Evolutionary conservation across 2,329 filamentous ascomycete species (phyloP), one percentile per base, ranked within the genome.

Genomic region (Stagonosporopsis cucurbitacearum): DNA sequence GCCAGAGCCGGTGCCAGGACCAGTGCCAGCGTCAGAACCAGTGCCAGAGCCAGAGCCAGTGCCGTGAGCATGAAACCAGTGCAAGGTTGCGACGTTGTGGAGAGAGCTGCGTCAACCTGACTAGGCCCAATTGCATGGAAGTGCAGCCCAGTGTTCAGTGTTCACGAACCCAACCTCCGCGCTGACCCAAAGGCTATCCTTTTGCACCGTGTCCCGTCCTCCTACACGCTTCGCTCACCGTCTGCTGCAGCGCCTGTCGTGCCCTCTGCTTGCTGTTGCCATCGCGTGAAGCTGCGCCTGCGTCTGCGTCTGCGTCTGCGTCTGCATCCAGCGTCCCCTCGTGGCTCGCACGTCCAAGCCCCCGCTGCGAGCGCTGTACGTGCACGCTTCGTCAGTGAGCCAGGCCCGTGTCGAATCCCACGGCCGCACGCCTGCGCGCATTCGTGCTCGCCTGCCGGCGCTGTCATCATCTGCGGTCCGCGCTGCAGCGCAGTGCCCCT

Each of bases 281-380:
- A 43, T 26, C 30, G 54, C 50, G 57, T 54, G 51, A 55, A 57
- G 58, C 57, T 60, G 48, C 58, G 54, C 51, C 22, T 15, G 50
- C 39, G 20, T 44, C 22, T 19, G 50, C 39, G 20, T 41, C 45
- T n/a, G n/a, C 58, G 54, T 53, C 22, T 15, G 50, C 39, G 20
- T 44, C 22, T 19, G 50, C 39, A 25, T 41, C 45, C 45, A 54
- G 55, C 46, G 51, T 44, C 41, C 54, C 54, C 59, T 60, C 55
- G 58, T 54, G 48, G 54, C 43, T 48, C 54, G 49, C 58, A 58
- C 53, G 53, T 54, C 57, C 50, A 57, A 61, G 50, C 54, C 61
- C 53, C 57, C 58, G 58, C 59, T 57, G 50, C 44, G 51, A 54
- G 51, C 33, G 19, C 48, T 37, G 41, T 43, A 52, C 47, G 53